These are phyloP conservation scores for Nemania diffusa DNA, from an alignment of 2,329 filamentous ascomycete species.

Conservation along the genomic window DNA sequence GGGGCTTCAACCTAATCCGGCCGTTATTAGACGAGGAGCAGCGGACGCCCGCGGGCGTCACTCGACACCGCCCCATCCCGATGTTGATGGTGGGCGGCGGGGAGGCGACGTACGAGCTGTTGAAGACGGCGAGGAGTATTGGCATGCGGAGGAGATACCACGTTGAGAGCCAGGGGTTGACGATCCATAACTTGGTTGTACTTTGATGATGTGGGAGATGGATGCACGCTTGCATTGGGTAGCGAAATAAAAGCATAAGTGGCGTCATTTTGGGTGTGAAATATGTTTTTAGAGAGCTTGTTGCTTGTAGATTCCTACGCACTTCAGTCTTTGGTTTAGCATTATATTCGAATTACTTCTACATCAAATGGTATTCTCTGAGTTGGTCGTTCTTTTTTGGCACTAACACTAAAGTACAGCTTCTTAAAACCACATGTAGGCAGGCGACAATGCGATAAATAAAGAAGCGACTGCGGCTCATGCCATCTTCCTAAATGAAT, in stretches of 20 bases:
- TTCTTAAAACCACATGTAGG: neutral
- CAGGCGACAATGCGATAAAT: too few relatives aligned
- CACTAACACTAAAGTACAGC: too few relatives aligned
- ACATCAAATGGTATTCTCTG: neutral
- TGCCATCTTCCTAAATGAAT: neutral
- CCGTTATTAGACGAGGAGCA: conserved; percentile 83
- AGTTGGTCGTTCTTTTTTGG: neutral
- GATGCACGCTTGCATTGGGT: conserved; percentile 19
- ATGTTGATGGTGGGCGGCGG: conserved; percentile 86
- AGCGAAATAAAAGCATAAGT: conserved; percentile 33
- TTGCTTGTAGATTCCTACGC: conserved; percentile 3
- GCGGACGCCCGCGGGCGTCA: conserved; percentile 74
- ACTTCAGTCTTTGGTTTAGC: neutral
- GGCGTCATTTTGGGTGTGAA: conserved; percentile 29
- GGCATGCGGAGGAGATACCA: conserved; percentile 82
- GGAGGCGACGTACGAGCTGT: conserved; percentile 69
- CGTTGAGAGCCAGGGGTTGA: conserved; percentile 81
- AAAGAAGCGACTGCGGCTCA: neutral
- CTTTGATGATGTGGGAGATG: conserved; percentile 51
- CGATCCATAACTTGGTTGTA: conserved; percentile 82
- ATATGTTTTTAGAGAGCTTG: neutral
- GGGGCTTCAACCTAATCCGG: conserved; percentile 53
- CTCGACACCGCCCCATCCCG: conserved; percentile 76
- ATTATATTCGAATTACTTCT: neutral
- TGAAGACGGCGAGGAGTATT: conserved; percentile 72